Conservation (phyloP, 2,329 filamentous ascomycete species). For the Ceratocystis destructans region DNA sequence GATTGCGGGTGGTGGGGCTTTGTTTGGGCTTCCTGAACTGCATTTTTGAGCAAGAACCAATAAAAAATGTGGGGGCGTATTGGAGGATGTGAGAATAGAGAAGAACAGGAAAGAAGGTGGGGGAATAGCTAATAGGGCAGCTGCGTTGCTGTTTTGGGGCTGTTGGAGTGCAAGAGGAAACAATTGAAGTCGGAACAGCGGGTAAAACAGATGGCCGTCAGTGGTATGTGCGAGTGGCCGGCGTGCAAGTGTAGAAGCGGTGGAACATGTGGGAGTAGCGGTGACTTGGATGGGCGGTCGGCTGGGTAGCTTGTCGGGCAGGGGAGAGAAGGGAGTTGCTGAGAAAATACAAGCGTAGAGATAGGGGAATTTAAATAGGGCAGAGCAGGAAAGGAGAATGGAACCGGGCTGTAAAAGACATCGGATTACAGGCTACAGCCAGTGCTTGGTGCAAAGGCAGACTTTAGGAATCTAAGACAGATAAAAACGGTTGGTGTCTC, state of each 20-base stretch:
- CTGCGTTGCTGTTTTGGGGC: neutral
- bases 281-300: neutral
- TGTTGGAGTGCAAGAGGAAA: neutral
- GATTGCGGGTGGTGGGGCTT: neutral
- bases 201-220: neutral
- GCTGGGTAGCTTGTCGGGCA: neutral
- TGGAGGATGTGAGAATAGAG: neutral
- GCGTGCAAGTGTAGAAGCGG: neutral
- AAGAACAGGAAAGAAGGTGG: neutral
- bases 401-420: no score
- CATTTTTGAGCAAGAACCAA: constrained; percentile 4
- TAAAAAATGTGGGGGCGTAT: neutral
- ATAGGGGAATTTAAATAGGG: neutral
- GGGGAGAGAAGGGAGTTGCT: neutral
- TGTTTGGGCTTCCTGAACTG: constrained; percentile 5
- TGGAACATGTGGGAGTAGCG: neutral
- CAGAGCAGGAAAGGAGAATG: neutral
- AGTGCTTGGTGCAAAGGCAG: neutral
- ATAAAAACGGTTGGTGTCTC: neutral
- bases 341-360: no score
- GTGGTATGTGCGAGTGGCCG: neutral
- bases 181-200: neutral
- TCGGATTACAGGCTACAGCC: neutral
- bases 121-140: neutral
- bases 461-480: neutral